phyloP scores from a whole-genome alignment of 345 rosid genomes.

The Melaleuca quinquenervia region DNA sequence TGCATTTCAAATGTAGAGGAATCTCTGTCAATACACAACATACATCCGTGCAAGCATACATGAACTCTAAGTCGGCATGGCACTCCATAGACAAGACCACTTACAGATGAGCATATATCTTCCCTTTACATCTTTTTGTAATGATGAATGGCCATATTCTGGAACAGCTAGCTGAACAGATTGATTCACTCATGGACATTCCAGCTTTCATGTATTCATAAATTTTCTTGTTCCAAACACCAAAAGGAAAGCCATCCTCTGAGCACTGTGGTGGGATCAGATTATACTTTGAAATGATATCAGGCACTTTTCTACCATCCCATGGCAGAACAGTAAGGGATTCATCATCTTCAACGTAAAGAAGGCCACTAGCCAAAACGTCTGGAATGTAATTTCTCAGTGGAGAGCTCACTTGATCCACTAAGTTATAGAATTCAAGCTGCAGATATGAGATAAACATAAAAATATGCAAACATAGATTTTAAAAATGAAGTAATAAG shows the following conservation, averaged over 20 bases:
- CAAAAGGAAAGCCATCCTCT: slow-evolving; percentile 52
- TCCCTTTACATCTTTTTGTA: slow-evolving; percentile 85
- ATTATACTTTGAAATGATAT: slow-evolving; percentile 37
- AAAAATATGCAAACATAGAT: not conserved
- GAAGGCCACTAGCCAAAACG: slow-evolving; percentile 67
- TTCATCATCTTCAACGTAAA: slow-evolving; percentile 50
- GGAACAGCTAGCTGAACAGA: slow-evolving; percentile 22
- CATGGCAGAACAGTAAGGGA: slow-evolving; percentile 53
- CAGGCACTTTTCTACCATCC: slow-evolving; percentile 86
- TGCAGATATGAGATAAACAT: slow-evolving; percentile 27
- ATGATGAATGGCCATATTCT: slow-evolving; percentile 76
- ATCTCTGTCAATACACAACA: not conserved
- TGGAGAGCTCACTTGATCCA: slow-evolving; percentile 38
- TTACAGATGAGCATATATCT: slow-evolving; percentile 79
- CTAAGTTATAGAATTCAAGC: slow-evolving; percentile 73
- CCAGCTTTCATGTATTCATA: slow-evolving; percentile 45
- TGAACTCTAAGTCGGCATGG: not conserved
- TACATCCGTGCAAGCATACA: not conserved
- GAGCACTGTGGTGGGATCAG: slow-evolving; percentile 20
- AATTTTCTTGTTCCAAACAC: slow-evolving; percentile 69
- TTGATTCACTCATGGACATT: slow-evolving; percentile 19
- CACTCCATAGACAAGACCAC: slow-evolving; percentile 9
- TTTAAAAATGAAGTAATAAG: not conserved
- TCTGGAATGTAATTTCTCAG: slow-evolving; percentile 61
- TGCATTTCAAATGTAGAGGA: slow-evolving; percentile 20